Conservation (phyloP, 2,329 filamentous ascomycete species). For the Septoria linicola region DNA sequence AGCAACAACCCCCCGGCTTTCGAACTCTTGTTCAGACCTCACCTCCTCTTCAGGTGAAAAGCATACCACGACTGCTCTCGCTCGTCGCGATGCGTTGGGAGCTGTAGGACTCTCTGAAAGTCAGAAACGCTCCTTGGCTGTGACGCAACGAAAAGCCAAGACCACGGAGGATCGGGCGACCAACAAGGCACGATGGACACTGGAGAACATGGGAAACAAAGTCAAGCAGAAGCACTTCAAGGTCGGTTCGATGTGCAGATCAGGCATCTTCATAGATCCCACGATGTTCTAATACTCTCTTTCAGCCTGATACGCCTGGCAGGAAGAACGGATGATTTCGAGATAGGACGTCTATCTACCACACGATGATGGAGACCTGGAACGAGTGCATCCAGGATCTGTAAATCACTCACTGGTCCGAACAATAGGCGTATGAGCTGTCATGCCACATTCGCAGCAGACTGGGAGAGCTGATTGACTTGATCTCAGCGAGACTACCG, state of each 20-base stretch:
- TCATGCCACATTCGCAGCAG: no score
- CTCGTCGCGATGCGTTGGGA: conserved; percentile 19
- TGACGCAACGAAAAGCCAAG: conserved; percentile 18
- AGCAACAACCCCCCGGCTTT: conserved; percentile 3
- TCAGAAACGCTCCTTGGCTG: conserved; percentile 20
- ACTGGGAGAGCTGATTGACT: background rate
- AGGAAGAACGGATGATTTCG: conserved; percentile 22
- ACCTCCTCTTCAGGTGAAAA: conserved; percentile 5
- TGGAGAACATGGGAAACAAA: conserved; percentile 24
- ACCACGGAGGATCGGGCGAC: conserved; percentile 16
- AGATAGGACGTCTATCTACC: background rate
- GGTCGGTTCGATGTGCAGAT: conserved; percentile 23
- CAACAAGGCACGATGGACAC: conserved; percentile 22
- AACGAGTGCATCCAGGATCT: background rate
- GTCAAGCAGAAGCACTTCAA: conserved; percentile 29
- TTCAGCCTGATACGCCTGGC: conserved; percentile 24
- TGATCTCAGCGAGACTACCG: background rate
- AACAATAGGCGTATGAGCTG: no score
- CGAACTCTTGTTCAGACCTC: conserved; percentile 5
- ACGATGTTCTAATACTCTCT: conserved; percentile 17
- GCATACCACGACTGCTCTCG: conserved; percentile 9
- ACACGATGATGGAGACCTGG: background rate
- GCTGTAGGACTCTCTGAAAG: conserved; percentile 18
- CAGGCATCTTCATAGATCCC: conserved; percentile 22
- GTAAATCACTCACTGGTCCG: no score